Evolutionary conservation across 1,284 basidiomycete genomes (phyloP).

Genomic region (Leccinum angustisporum): DNA sequence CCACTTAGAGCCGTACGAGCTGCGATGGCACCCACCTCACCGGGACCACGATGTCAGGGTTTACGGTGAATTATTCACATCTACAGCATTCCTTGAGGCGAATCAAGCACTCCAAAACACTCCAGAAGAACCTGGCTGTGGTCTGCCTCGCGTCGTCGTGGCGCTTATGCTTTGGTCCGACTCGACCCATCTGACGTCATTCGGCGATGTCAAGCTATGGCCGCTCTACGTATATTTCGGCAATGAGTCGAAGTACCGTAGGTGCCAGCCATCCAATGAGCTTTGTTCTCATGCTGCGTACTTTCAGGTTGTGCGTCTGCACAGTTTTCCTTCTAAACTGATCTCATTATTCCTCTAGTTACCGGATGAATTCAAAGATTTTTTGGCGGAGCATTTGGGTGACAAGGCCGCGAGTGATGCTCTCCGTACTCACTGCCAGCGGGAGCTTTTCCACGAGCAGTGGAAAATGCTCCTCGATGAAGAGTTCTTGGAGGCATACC

Average conservation of each 20-base stretch:
- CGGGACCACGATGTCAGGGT: not conserved
- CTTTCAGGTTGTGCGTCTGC: not conserved
- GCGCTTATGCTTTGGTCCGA: not conserved
- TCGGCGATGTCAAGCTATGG: not conserved
- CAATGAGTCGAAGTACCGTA: not conserved
- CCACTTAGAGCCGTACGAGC: not conserved
- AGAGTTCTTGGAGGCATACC: too few species aligned
- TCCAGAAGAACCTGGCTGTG: not conserved
- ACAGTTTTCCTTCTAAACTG: not conserved
- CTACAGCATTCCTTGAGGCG: not conserved
- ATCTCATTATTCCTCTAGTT: not conserved
- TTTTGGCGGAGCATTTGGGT: too few species aligned
- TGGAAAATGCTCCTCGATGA: too few species aligned
- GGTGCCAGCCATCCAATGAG: not conserved
- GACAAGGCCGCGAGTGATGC: too few species aligned
- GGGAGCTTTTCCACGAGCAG: too few species aligned
- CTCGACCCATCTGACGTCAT: not conserved
- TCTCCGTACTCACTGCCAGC: too few species aligned
- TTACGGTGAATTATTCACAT: not conserved
- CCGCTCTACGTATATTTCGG: not conserved
- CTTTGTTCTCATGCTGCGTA: not conserved
- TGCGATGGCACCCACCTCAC: not conserved
- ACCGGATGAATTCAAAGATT: too few species aligned
- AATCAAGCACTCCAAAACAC: not conserved
- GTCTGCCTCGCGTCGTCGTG: not conserved